Evolutionary conservation across 371 early-diverging fungal genomes (phyloP).

Genomic region (Lichtheimia corymbifera): DNA sequence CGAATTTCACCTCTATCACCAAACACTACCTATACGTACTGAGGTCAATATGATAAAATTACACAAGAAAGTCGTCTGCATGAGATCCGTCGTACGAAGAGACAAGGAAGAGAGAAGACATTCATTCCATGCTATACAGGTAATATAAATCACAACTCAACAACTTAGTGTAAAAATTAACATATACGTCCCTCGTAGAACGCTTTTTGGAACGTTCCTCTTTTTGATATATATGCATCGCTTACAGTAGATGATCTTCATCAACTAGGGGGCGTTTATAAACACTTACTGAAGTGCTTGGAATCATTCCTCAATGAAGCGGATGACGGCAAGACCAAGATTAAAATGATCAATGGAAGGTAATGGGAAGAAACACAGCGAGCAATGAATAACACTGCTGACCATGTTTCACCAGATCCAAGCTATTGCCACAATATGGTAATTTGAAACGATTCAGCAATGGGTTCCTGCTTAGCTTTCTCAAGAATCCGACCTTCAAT

Average conservation of each 20-base stretch:
- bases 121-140: background rate
- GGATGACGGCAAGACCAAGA: no score
- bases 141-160: background rate
- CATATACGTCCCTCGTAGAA: background rate
- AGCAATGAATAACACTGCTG: no score
- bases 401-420: no score
- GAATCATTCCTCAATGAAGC: background rate
- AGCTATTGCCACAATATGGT: background rate
- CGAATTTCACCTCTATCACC: background rate
- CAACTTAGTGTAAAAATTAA: background rate
- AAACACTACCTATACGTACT: background rate
- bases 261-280: constrained; percentile 8
- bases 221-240: constrained; percentile 1
- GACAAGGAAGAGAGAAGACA: background rate
- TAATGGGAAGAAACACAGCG: background rate
- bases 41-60: background rate
- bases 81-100: background rate
- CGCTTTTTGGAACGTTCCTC: constrained; percentile 6
- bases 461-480: constrained; percentile 1
- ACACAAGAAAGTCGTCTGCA: background rate
- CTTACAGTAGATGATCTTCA: constrained; percentile 8
- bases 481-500: constrained; percentile 7
- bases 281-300: background rate
- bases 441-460: background rate
- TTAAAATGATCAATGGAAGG: background rate